Evolutionary conservation across 164 flowering plant species (phyloP), one percentile per base, ranked within the genome.

Genomic region (Tetracentron sinense): DNA sequence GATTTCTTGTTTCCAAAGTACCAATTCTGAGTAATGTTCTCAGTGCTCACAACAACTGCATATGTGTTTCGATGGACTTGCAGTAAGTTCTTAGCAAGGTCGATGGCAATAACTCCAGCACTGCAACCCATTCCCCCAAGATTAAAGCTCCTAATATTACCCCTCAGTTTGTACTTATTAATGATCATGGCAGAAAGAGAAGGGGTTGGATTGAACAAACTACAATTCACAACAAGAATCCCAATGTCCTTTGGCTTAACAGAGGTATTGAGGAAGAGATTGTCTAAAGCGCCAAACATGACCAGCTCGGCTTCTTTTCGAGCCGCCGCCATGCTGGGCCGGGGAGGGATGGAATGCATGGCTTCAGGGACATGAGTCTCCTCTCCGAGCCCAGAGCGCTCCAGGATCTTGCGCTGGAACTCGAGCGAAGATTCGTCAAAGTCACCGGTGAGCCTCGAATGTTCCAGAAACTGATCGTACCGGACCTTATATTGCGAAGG

Each of bases 111-210:
- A 0, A 87, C 92, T 0, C 97, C 90, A 26, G 92, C 94, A 59
- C 86, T 82, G 58, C 94, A 87, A 0, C 97, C 97, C 97, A 90
- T 90, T 1, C 97, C 97, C 0, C 92, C 94, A 22, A 90, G 67
- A 65, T 88, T 90, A 56, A 71, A 84, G 27, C 82, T 84, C 72
- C 56, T 74, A 16, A 90, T 79, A 33, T 85, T 83, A 0, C 89
- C 90, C 33, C 94, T 69, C 49, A 90, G 64, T 60, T 81, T 84
- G 51, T 86, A 90, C 75, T 79, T 83, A 61, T 86, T 90, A 15
- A 90, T 80, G 35, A 90, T 88, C 84, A 85, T 85, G 7, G 97
- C 86, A 0, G 94, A 88, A 2, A 88, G 66, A 0, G 94, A 88
- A 0, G 97, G 97, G 0, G 93, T 84, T 3, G 96, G 96, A 54